These are phyloP conservation scores for Candida easanensis DNA, from an alignment of 805 yeast genomes.

Conservation along the genomic window DNA sequence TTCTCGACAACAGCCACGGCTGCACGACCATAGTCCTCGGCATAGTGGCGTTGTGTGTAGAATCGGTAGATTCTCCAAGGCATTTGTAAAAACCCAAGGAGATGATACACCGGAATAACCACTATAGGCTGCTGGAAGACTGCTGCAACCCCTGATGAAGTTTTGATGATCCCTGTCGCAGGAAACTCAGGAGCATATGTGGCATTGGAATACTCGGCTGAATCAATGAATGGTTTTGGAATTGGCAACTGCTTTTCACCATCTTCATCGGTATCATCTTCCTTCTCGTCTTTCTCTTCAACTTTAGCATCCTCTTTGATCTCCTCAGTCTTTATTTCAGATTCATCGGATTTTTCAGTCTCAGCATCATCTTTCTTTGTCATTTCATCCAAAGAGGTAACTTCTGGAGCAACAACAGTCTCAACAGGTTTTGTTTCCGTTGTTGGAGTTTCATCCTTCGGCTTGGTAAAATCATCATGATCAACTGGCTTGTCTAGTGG, in stretches of 20 bases:
- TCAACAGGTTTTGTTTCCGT: constrained; percentile 7
- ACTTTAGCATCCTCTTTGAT: background rate
- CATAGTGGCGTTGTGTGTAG: constrained; percentile 69
- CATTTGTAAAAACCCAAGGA: constrained; percentile 73
- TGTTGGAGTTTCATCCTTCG: constrained; percentile 8
- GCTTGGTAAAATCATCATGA: constrained; percentile 16
- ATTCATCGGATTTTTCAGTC: background rate
- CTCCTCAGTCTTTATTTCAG: too few species aligned
- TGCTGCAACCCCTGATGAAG: constrained; percentile 44
- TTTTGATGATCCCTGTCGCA: constrained; percentile 23
- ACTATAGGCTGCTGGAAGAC: constrained; percentile 75
- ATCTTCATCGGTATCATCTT: constrained; percentile 14
- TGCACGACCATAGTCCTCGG: constrained; percentile 57
- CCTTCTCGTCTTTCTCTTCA: constrained; percentile 7
- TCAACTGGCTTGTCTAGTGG: constrained; percentile 63
- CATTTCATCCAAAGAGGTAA: background rate
- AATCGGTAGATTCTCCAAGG: constrained; percentile 77
- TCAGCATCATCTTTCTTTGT: background rate
- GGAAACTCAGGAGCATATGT: constrained; percentile 45
- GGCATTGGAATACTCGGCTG: constrained; percentile 54
- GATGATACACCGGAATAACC: constrained; percentile 72
- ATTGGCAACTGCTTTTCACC: constrained; percentile 40
- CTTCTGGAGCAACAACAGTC: constrained; percentile 11
- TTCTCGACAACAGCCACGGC: constrained; percentile 52
- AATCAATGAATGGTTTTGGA: constrained; percentile 60